phyloP scores from a whole-genome alignment of 129 eudicot species.

The carrot (Daucus carota) region DH1_v3.0 NC_030383.2:63166501-63167000 shows the following conservation, averaged over 20 bases:
- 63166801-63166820: constrained; percentile 28
- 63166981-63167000: background rate
- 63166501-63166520: too few relatives aligned
- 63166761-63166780: constrained; percentile 37
- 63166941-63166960: background rate
- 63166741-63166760: constrained; percentile 68
- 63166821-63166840: constrained; percentile 41
- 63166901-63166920: constrained; percentile 59
- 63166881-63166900: constrained; percentile 29
- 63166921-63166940: constrained; percentile 20
- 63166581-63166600: too few relatives aligned
- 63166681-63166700: constrained; percentile 56
- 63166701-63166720: constrained; percentile 39
- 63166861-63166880: constrained; percentile 43
- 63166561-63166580: too few relatives aligned
- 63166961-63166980: background rate
- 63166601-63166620: too few relatives aligned
- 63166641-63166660: constrained; percentile 13
- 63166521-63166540: too few relatives aligned
- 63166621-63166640: too few relatives aligned
- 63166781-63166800: constrained; percentile 32
- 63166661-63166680: constrained; percentile 63
- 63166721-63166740: constrained; percentile 49
- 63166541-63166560: too few relatives aligned
- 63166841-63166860: constrained; percentile 45